A percentile compares a stretch with the other conserved stretches of the same genome.
Conservation (phyloP, 352 stramenopile genomes). For the Globisporangium mamillatum region DNA sequence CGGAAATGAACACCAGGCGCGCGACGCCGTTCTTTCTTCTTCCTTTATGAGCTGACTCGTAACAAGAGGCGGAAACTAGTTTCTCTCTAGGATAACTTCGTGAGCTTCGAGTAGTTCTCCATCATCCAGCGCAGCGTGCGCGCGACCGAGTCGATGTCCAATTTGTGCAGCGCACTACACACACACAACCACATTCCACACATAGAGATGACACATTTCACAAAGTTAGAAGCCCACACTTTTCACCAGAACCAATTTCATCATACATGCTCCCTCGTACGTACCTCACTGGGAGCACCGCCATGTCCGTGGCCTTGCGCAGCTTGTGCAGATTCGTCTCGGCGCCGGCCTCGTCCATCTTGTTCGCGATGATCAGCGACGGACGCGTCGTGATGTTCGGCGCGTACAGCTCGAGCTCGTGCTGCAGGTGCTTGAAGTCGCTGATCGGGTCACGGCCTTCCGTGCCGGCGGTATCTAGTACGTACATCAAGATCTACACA, state of each 20-base stretch:
- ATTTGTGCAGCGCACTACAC: constrained; percentile 76
- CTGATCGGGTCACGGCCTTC: constrained; percentile 75
- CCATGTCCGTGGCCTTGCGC: constrained; percentile 64
- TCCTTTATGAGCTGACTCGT: neutral
- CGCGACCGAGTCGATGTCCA: constrained; percentile 81
- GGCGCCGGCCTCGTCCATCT: constrained; percentile 85
- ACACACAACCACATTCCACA: neutral
- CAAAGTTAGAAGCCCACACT: neutral
- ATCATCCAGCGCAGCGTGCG: constrained; percentile 73
- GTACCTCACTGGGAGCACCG: constrained; percentile 81
- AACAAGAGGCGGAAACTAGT: neutral
- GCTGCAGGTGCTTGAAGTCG: constrained; percentile 78
- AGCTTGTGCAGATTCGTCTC: constrained; percentile 79
- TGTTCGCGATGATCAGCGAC: constrained; percentile 87
- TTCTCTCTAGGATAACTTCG: constrained; percentile 43
- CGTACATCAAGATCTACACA: constrained; percentile 79
- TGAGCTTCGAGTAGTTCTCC: constrained; percentile 56
- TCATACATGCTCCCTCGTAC: neutral
- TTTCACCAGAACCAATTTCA: neutral
- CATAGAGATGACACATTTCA: neutral
- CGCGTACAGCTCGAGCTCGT: constrained; percentile 84
- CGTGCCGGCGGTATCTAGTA: constrained; percentile 76
- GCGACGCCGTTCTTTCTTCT: neutral
- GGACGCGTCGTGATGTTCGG: constrained; percentile 82
- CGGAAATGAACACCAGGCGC: neutral